A percentile compares a stretch with the other conserved stretches of the same genome.
Evolutionary conservation across 2,329 filamentous ascomycete species (phyloP).

Genomic region (Fusarium burgessii): DNA sequence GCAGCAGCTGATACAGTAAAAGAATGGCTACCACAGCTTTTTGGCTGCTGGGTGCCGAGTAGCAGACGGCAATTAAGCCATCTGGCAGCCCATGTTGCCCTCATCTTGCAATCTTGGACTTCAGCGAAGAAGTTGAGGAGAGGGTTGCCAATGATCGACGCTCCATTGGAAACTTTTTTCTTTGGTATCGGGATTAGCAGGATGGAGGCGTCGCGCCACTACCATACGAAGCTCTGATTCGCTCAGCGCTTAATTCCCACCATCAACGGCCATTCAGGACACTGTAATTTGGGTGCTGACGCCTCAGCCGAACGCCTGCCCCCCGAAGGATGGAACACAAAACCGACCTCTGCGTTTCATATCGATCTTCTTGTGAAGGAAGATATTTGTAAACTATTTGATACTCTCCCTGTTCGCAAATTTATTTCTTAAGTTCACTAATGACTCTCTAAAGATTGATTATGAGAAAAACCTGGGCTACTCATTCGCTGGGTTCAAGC

Average conservation of each 20-base stretch:
- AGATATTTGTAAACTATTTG: too few relatives aligned
- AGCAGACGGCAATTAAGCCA: conserved; percentile 57
- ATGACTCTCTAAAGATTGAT: too few relatives aligned
- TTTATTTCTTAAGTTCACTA: too few relatives aligned
- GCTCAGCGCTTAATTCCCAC: conserved; percentile 29
- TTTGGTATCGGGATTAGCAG: conserved; percentile 42
- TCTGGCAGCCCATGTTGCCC: conserved; percentile 54
- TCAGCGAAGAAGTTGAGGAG: conserved; percentile 42
- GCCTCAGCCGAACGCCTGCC: not conserved
- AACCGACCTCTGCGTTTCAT: too few relatives aligned
- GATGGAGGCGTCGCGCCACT: conserved; percentile 39
- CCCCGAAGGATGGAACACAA: not conserved
- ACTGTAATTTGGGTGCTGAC: conserved; percentile 9
- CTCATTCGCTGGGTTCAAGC: too few relatives aligned
- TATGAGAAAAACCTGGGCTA: too few relatives aligned
- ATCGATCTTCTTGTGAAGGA: too few relatives aligned
- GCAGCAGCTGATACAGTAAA: conserved; percentile 44
- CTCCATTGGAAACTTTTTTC: conserved; percentile 49
- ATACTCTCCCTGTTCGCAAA: too few relatives aligned
- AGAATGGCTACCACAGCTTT: conserved; percentile 45
- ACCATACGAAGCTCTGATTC: conserved; percentile 37
- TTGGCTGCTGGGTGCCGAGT: conserved; percentile 45
- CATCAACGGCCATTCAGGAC: conserved; percentile 10
- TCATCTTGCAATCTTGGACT: conserved; percentile 52
- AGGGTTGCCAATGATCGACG: conserved; percentile 44